Percentiles rank a stretch among this genome's conserved stretches.
Evolutionary conservation across 2,329 filamentous ascomycete species (phyloP).

Genomic region (Endoconidiophora polonica): DNA sequence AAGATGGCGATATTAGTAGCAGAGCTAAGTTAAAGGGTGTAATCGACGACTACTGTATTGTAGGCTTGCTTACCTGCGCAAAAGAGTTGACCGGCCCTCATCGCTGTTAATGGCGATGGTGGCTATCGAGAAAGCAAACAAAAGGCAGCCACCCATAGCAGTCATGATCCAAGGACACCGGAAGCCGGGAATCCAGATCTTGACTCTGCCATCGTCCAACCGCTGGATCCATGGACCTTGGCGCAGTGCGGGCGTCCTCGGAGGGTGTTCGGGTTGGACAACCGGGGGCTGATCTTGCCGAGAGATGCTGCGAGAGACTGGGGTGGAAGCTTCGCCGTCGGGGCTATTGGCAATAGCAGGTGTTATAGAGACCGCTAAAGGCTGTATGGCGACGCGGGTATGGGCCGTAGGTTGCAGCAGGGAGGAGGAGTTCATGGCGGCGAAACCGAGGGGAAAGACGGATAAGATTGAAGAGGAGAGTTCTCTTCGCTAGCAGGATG

Average conservation of each 20-base stretch:
- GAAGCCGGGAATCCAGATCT: not conserved
- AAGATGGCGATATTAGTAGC: not conserved
- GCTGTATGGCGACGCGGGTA: too few species aligned
- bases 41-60: not conserved
- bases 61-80: not conserved
- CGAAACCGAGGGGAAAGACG: not conserved
- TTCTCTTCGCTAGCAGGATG: too few species aligned
- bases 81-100: not conserved
- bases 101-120: slow-evolving; percentile 5
- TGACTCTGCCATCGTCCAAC: not conserved
- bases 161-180: not conserved
- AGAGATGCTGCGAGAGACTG: not conserved
- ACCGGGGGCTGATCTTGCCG: not conserved
- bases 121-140: slow-evolving; percentile 7
- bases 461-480: not conserved
- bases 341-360: not conserved
- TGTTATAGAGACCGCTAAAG: not conserved
- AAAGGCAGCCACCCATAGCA: not conserved
- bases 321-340: not conserved
- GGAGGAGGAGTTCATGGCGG: not conserved
- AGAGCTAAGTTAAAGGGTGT: not conserved
- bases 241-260: not conserved
- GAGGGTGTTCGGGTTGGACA: not conserved
- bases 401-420: not conserved
- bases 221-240: not conserved